A percentile compares a stretch with the other conserved stretches of the same genome.
Evolutionary conservation across 495 filamentous ascomycete genomes (phyloP).

Genomic region (Evernia prunastri): DNA sequence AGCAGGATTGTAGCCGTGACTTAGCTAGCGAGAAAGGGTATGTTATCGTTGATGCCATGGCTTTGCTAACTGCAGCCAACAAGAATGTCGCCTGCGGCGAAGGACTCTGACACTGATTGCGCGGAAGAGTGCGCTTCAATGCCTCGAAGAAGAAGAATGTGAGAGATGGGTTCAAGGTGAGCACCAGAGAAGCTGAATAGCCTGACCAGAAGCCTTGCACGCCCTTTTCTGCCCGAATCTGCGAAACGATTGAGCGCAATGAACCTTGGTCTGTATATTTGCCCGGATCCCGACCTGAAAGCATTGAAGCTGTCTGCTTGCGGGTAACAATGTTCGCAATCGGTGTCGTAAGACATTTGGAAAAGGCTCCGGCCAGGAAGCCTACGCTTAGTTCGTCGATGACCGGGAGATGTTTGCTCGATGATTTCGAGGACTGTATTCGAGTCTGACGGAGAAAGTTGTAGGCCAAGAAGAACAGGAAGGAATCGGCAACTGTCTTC

Average conservation of each 20-base stretch:
- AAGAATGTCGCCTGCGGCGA: slow-evolving; percentile 55
- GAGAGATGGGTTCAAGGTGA: slow-evolving; percentile 80
- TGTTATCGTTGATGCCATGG: slow-evolving; percentile 67
- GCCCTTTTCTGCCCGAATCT: slow-evolving; percentile 66
- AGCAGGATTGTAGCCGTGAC: slow-evolving; percentile 58
- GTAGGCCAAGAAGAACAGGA: slow-evolving; percentile 83
- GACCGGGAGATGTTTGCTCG: slow-evolving; percentile 48
- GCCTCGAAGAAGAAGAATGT: slow-evolving; percentile 79
- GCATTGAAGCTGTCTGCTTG: slow-evolving; percentile 62
- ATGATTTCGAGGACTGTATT: slow-evolving; percentile 42
- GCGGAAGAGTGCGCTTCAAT: slow-evolving; percentile 53
- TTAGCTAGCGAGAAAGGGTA: slow-evolving; percentile 85
- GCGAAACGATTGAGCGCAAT: slow-evolving; percentile 53
- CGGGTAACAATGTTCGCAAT: slow-evolving; percentile 77
- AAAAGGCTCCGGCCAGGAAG: slow-evolving; percentile 67
- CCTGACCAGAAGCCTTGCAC: slow-evolving; percentile 81
- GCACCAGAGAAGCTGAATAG: slow-evolving; percentile 70
- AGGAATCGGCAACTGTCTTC: slow-evolving; percentile 69
- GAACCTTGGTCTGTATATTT: slow-evolving; percentile 28
- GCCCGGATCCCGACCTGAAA: slow-evolving; percentile 22
- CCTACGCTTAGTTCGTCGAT: slow-evolving; percentile 73
- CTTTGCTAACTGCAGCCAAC: slow-evolving; percentile 75
- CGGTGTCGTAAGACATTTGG: slow-evolving; percentile 74
- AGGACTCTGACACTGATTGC: slow-evolving; percentile 47
- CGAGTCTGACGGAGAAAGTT: slow-evolving; percentile 58